phyloP scores from a whole-genome alignment of 176 grass and related monocot genomes.

The Aechmea fasciata region DNA sequence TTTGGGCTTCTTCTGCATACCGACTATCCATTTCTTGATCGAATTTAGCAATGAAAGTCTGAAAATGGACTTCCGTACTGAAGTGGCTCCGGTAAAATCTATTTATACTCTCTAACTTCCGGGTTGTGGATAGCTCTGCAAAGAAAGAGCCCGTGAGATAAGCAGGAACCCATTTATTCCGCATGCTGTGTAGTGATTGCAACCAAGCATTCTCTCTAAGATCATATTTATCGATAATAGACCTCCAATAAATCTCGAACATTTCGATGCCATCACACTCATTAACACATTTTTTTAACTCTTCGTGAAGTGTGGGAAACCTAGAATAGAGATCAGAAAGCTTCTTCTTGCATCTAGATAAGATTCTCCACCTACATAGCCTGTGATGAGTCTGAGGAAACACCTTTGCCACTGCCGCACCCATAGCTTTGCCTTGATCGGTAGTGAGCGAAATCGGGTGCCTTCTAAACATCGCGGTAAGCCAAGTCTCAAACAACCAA shows the following conservation, averaged over 20 bases:
- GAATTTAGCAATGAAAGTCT: conserved; percentile 52
- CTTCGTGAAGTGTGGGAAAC: conserved; percentile 55
- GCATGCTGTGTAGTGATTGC: conserved; percentile 48
- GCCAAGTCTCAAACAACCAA: conserved; percentile 85
- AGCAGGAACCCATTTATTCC: conserved; percentile 79
- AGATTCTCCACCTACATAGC: conserved; percentile 85
- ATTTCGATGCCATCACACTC: conserved; percentile 38
- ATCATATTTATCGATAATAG: conserved; percentile 71
- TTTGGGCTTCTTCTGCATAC: conserved; percentile 49
- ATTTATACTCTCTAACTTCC: conserved; percentile 44
- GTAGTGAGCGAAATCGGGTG: conserved; percentile 68
- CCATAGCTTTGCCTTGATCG: conserved; percentile 62
- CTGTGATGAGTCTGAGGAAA: conserved; percentile 80
- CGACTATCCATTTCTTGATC: conserved; percentile 52
- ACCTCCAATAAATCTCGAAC: conserved; percentile 72
- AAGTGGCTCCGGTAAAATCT: conserved; percentile 60
- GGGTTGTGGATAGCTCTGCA: conserved; percentile 54
- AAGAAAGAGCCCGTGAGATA: conserved; percentile 67
- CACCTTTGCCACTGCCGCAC: conserved; percentile 51
- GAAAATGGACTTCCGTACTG: conserved; percentile 36
- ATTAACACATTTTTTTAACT: conserved; percentile 69
- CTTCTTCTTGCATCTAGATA: conserved; percentile 88
- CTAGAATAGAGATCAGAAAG: conserved; percentile 56
- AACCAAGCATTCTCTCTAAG: conserved; percentile 70
- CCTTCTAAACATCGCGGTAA: conserved; percentile 59